Base-by-base conservation (phyloP, 805 yeast genomes). In the Ogataea nakhonphanomensis region DNA sequence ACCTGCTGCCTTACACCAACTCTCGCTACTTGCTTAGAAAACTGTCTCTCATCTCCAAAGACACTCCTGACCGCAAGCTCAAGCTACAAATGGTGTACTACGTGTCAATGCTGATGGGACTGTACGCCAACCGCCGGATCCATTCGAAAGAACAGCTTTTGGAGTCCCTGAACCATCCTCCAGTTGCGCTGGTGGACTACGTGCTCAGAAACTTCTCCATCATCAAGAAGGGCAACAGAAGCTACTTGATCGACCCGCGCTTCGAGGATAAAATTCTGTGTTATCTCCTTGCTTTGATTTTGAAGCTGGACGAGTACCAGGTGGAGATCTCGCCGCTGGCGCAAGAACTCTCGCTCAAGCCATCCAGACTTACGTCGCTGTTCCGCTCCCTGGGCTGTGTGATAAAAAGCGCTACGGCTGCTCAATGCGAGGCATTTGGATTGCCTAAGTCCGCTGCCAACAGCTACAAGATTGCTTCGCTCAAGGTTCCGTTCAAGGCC, bases 201-300 rank as follows among this genome's bases (percentile, higher is more conserved):
- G 62, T 87, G 25, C 64, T 93, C 44, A 74, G 74, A 35, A 73
- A 84, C 44, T 93, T 88, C 63, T 76, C 97, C 10, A 74, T 81
- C 22, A 56, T 74, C 23, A 80, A 77, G 61, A 67, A 84, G n/a
- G 83, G 81, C 58, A 88, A 82, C 47, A 76, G 81, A 51, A 73
- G 82, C n/a, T 91, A 76, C 59, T 70, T 76, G 46, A 76, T 93
- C 45, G 97, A 93, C 57, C 96, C 98, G 29, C 82, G 78, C 53
- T 77, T 79, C 57, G 96, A 88, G 62, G 96, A 88, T 65, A 88
- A 84, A 64, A 69, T 93, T 35, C 68, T 93, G 50, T 84, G 96
- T 63, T 83, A 78, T 64, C 69, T 89, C 34, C 67, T 93, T 45
- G 84, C 83, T 5, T 64, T 84, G 29, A 71, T 84, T 28, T 67